phyloP scores from a whole-genome alignment of 352 stramenopile species.

The Pythium rhizo-oryzae region DNA sequence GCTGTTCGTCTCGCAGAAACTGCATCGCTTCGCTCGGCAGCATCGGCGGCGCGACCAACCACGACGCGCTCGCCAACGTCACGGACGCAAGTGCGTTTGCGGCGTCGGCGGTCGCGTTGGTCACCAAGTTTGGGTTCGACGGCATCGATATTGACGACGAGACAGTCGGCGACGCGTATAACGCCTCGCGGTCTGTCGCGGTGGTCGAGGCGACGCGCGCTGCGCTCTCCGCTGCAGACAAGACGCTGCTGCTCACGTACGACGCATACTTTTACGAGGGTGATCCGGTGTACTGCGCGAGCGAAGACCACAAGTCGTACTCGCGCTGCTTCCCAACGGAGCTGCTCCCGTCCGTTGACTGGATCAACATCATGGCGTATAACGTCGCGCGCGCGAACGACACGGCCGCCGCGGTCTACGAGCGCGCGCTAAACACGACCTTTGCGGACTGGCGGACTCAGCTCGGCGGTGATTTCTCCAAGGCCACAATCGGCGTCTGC shows the following conservation, averaged over 20 bases:
- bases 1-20: conserved; percentile 36
- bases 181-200: conserved; percentile 44
- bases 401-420: conserved; percentile 53
- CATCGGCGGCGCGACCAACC: conserved; percentile 78
- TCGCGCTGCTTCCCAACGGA: conserved; percentile 60
- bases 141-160: conserved; percentile 81
- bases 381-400: conserved; percentile 58
- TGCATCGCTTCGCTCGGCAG: conserved; percentile 65
- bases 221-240: conserved; percentile 37
- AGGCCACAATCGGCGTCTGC: conserved; percentile 65
- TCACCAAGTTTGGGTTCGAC: conserved; percentile 70
- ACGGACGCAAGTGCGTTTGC: conserved; percentile 52
- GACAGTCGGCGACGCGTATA: conserved; percentile 61
- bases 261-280: conserved; percentile 72
- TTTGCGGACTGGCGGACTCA: conserved; percentile 57
- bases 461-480: conserved; percentile 47
- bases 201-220: conserved; percentile 53
- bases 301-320: conserved; percentile 39
- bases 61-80: conserved; percentile 54
- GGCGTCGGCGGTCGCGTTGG: conserved; percentile 44
- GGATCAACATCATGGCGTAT: conserved; percentile 88
- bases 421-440: conserved; percentile 49
- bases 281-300: conserved; percentile 34
- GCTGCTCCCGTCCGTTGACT: conserved; percentile 62
- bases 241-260: conserved; percentile 60